phyloP scores from a whole-genome alignment of 169 alveolate species.

The Plasmodium fragile region DNA sequence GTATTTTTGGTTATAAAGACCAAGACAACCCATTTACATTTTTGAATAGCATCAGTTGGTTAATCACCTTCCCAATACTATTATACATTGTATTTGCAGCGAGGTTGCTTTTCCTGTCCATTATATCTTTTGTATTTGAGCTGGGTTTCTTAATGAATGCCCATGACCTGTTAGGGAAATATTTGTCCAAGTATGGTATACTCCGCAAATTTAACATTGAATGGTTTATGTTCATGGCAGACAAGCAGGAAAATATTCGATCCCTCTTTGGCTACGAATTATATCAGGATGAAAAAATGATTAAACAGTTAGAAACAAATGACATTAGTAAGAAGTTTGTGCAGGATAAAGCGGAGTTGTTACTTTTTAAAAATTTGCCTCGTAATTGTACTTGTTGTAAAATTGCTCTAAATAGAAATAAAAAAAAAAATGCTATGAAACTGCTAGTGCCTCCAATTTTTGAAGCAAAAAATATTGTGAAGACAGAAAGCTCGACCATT shows the following conservation, averaged over 20 bases:
- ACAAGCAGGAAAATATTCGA: slow-evolving; percentile 60
- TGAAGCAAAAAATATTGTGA: slow-evolving; percentile 78
- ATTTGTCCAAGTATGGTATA: slow-evolving; percentile 60
- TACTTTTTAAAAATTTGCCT: slow-evolving; percentile 74
- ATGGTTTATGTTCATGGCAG: slow-evolving; percentile 76
- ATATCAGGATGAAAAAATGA: slow-evolving; percentile 59
- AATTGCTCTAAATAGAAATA: slow-evolving; percentile 50
- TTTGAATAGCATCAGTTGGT: slow-evolving; percentile 26
- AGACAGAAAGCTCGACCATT: slow-evolving; percentile 75
- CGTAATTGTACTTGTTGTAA: slow-evolving; percentile 73
- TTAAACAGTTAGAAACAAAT: slow-evolving; percentile 56
- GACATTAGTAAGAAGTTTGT: slow-evolving; percentile 34
- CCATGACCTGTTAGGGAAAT: slow-evolving; percentile 54
- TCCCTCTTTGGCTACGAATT: slow-evolving; percentile 58
- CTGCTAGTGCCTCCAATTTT: slow-evolving; percentile 70
- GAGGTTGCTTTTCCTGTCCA: slow-evolving; percentile 51
- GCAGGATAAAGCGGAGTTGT: slow-evolving; percentile 73
- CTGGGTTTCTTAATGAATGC: slow-evolving; percentile 72
- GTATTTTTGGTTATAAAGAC: slow-evolving; percentile 67
- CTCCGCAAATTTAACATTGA: slow-evolving; percentile 61
- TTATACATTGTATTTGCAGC: slow-evolving; percentile 72
- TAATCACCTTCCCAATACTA: slow-evolving; percentile 48
- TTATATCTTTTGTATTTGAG: slow-evolving; percentile 64
- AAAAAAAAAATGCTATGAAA: slow-evolving; percentile 67
- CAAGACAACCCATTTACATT: slow-evolving; percentile 36